Evolutionary conservation across 1,139 yeast genomes (phyloP).

Genomic region (Diutina catenulata): DNA sequence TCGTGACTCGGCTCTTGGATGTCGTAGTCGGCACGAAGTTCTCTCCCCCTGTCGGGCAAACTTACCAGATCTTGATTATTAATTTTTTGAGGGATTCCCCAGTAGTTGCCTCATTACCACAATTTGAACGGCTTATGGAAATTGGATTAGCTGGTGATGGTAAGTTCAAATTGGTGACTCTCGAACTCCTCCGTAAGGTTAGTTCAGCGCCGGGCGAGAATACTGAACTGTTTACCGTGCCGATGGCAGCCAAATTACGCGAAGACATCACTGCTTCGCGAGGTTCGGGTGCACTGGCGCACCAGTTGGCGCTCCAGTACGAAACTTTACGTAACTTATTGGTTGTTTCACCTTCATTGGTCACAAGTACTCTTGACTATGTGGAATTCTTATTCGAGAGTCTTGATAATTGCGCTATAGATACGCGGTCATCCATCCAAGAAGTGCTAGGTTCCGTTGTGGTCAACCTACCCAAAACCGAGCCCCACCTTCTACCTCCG

Average conservation of each 20-base stretch:
- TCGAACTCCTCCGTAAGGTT: too few species aligned
- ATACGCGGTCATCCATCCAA: conserved; percentile 58
- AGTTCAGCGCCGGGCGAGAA: too few species aligned
- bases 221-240: not conserved
- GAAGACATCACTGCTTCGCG: not conserved
- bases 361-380: conserved; percentile 21
- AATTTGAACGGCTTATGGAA: too few species aligned
- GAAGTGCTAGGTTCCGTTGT: conserved; percentile 57
- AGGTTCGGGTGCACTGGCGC: not conserved
- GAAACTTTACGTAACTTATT: not conserved
- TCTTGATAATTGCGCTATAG: conserved; percentile 52
- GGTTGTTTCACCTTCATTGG: not conserved
- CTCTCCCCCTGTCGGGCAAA: too few species aligned
- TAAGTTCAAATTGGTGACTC: too few species aligned
- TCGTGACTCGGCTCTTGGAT: too few species aligned
- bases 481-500: too few species aligned
- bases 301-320: not conserved
- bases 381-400: conserved; percentile 63
- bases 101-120: too few species aligned
- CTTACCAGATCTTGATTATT: too few species aligned
- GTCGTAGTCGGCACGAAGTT: too few species aligned
- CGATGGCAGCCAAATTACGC: not conserved
- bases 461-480: conserved; percentile 29
- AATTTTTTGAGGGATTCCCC: too few species aligned
- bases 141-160: too few species aligned